A percentile compares a stretch with the other conserved stretches of the same genome.
These are phyloP conservation scores for Solanum bulbocastanum DNA, from an alignment of 257 asterid genomes.

Conservation along the genomic window DNA sequence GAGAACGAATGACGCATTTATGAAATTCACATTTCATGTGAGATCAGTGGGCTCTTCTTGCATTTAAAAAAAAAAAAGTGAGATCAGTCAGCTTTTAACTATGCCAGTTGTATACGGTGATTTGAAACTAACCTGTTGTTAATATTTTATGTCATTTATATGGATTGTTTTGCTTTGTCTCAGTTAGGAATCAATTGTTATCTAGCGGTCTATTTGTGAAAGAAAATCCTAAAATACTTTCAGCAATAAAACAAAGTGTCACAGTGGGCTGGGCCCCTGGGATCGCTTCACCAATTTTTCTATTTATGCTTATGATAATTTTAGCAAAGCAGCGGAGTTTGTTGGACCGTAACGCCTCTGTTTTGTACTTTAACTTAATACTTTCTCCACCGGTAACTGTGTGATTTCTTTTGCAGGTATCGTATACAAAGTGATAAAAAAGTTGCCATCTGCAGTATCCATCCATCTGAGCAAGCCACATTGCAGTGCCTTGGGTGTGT, in stretches of 20 bases:
- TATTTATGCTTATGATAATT: neutral
- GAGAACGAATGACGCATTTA: neutral
- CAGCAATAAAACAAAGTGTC: neutral
- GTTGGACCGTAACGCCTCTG: neutral
- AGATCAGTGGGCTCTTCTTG: neutral
- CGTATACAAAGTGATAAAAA: slow-evolving; percentile 89
- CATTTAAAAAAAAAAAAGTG: neutral
- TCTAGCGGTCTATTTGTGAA: neutral
- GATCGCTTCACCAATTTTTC: neutral
- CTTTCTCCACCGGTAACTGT: neutral
- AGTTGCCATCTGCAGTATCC: slow-evolving; percentile 84
- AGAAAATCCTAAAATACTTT: neutral
- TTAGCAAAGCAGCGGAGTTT: neutral
- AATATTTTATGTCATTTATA: neutral
- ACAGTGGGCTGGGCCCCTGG: neutral
- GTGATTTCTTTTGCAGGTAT: slow-evolving; percentile 48
- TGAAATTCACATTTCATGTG: neutral
- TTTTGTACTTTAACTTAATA: neutral
- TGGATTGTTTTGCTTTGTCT: neutral
- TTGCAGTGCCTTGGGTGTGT: slow-evolving; percentile 88
- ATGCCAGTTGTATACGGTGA: neutral
- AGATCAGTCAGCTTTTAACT: neutral
- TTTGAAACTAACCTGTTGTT: neutral
- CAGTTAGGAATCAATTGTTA: neutral
- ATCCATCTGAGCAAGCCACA: slow-evolving; percentile 91